These are phyloP conservation scores for Lathyrus sativus DNA, from an alignment of 306 rosid species.

Conservation along the genomic window DNA sequence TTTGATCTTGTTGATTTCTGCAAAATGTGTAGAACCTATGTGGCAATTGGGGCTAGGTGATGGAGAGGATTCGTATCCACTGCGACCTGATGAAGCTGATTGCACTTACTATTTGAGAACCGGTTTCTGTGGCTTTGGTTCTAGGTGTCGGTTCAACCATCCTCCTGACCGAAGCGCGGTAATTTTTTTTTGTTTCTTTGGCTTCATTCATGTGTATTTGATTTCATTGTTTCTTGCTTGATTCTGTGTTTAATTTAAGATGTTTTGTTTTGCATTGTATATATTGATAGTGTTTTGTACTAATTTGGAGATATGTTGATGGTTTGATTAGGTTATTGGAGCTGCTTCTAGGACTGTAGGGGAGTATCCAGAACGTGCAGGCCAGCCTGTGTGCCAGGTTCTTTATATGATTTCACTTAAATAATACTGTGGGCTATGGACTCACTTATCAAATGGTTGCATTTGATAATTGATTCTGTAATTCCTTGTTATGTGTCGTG, in stretches of 20 bases:
- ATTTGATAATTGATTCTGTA: slow-evolving; percentile 33
- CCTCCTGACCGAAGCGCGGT: slow-evolving; percentile 82
- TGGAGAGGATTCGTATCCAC: slow-evolving; percentile 72
- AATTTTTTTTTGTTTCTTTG: neutral
- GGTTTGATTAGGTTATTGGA: slow-evolving; percentile 63
- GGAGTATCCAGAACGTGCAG: slow-evolving; percentile 83
- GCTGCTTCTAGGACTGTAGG: slow-evolving; percentile 61
- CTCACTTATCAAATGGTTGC: slow-evolving; percentile 25
- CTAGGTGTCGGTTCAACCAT: slow-evolving; percentile 91
- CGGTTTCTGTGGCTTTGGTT: slow-evolving; percentile 91
- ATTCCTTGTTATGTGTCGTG: slow-evolving; percentile 23
- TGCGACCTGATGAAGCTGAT: slow-evolving; percentile 76
- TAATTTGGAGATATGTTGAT: slow-evolving; percentile 36
- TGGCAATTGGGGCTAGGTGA: slow-evolving; percentile 69
- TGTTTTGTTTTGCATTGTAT: slow-evolving; percentile 33
- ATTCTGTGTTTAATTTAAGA: slow-evolving; percentile 25
- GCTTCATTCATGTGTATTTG: neutral
- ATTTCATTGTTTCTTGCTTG: slow-evolving; percentile 28
- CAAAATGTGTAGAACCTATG: slow-evolving; percentile 72
- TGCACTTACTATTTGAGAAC: slow-evolving; percentile 85
- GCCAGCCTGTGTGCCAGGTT: slow-evolving; percentile 97
- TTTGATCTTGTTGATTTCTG: slow-evolving; percentile 51
- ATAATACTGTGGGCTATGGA: slow-evolving; percentile 9
- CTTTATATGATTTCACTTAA: slow-evolving; percentile 42
- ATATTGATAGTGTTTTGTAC: slow-evolving; percentile 22